Conservation (phyloP, 106 monocot genomes). For the Apostasia shenzhenica region DNA sequence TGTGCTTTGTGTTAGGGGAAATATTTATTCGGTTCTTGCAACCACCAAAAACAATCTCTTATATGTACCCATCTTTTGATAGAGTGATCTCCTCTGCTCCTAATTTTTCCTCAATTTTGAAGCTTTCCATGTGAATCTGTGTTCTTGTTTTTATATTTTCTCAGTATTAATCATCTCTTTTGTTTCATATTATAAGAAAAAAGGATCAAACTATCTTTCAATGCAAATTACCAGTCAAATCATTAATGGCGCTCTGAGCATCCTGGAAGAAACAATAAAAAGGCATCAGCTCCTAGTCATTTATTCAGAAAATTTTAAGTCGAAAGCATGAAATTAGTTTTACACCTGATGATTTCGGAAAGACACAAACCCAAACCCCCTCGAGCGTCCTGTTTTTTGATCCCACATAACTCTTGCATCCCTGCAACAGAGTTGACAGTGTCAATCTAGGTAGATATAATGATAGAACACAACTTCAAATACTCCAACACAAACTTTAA, state of each 20-base stretch:
- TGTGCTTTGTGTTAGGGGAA: no score
- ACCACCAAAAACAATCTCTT: no score
- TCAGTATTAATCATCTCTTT: no score
- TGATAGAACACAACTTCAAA: no score
- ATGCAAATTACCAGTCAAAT: slow-evolving; percentile 53
- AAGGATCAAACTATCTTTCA: not conserved
- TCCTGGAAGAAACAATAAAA: slow-evolving; percentile 45
- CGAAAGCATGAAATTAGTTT: not conserved
- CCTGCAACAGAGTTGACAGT: slow-evolving; percentile 25
- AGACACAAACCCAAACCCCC: slow-evolving; percentile 97
- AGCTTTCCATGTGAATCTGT: no score
- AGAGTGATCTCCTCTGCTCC: no score
- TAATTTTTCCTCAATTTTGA: no score
- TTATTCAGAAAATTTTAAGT: not conserved
- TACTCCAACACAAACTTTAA: no score
- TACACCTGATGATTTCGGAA: slow-evolving; percentile 82
- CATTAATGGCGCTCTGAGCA: slow-evolving; percentile 97
- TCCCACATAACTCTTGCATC: slow-evolving; percentile 99
- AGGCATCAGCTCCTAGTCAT: not conserved
- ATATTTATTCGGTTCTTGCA: no score
- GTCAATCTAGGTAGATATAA: no score
- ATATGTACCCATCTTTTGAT: no score
- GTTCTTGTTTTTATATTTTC: no score
- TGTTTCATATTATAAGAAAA: not conserved
- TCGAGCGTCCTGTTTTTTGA: slow-evolving; percentile 88